These are phyloP conservation scores for Tuber aestivum DNA, from an alignment of 495 filamentous ascomycete species.

Conservation along the genomic window DNA sequence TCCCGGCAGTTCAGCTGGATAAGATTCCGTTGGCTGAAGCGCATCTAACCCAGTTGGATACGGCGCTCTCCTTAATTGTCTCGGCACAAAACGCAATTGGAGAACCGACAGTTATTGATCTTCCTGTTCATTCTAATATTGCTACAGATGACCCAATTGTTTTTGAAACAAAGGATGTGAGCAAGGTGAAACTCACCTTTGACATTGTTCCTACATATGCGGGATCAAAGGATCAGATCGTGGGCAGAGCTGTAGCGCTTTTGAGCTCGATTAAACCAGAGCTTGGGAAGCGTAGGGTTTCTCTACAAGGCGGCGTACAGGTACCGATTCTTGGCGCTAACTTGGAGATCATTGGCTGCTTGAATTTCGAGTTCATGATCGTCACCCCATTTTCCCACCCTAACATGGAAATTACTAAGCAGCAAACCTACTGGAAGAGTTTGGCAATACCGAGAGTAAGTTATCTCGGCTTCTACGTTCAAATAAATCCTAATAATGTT, in stretches of 20 bases:
- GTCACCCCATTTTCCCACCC: conserved; percentile 92
- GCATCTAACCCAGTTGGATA: conserved; percentile 87
- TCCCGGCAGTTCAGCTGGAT: conserved; percentile 80
- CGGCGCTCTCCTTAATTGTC: conserved; percentile 82
- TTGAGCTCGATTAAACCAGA: conserved; percentile 76
- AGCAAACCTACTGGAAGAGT: conserved; percentile 94
- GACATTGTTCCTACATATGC: conserved; percentile 97
- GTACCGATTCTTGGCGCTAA: conserved; percentile 77
- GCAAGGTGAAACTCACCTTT: conserved; percentile 82
- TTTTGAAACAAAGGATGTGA: conserved; percentile 70
- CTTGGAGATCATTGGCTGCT: conserved; percentile 82
- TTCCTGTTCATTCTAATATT: conserved; percentile 89
- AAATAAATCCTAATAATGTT: not conserved
- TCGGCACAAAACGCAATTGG: conserved; percentile 83
- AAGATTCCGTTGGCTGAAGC: conserved; percentile 77
- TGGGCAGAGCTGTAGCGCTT: conserved; percentile 87
- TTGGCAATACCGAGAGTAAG: conserved; percentile 64
- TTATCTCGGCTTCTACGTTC: not conserved
- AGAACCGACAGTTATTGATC: conserved; percentile 79
- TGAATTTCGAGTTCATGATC: conserved; percentile 94
- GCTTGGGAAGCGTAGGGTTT: conserved; percentile 69
- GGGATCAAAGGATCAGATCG: conserved; percentile 75
- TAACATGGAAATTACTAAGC: conserved; percentile 80
- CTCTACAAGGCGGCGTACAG: conserved; percentile 84
- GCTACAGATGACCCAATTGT: conserved; percentile 78